Evolutionary conservation across 805 yeast species (phyloP), one percentile per base, ranked within the genome.

Genomic region (Lachancea sp.): DNA sequence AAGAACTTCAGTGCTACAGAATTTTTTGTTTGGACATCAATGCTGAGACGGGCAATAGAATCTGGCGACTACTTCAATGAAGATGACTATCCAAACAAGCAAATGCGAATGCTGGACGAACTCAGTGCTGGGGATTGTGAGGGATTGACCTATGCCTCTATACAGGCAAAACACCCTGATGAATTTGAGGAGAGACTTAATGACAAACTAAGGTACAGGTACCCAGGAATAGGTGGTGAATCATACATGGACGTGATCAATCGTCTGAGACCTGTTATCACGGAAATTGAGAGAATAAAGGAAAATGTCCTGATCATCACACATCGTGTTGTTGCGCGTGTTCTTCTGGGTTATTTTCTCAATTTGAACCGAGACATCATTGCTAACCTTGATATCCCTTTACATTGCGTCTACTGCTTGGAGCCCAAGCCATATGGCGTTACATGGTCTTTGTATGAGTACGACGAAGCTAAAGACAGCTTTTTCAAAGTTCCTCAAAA

Each of bases 181-280:
- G 98, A 91, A 62, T 91, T 82, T 59, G 78, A 75, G 35, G 76
- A 88, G 15, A 75, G 98, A 47, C 66, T 87, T 53, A 70, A 73
- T 35, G 84, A 88, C 64, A 91, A 91, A 65, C 72, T 91, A 55
- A 72, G 82, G 15, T 91, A 91, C 65, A 72, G 99, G 49, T 91
- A 91, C 60, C 99, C 98, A 1, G 99, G 99, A 3, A 85, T 88
- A 41, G 97, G 98, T 7, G 99, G 99, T 15, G 99, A 91, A 65
- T 85, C 95, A 0, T 91, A 91, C 56, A 68, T 91, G 54, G 98
- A 91, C 66, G 99, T 93, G 11, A 83, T 93, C 58, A 87, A 89
- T 53, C 73, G 99, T 50, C 72, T 91, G 46, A 74, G 95, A 49
- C 95, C 97, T 1, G 78, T 91, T 16, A 91, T 91, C 50, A 88